A percentile compares a stretch with the other conserved stretches of the same genome.
phyloP scores from a whole-genome alignment of 2,329 filamentous ascomycete genomes.

The Daldinia sp. region DNA sequence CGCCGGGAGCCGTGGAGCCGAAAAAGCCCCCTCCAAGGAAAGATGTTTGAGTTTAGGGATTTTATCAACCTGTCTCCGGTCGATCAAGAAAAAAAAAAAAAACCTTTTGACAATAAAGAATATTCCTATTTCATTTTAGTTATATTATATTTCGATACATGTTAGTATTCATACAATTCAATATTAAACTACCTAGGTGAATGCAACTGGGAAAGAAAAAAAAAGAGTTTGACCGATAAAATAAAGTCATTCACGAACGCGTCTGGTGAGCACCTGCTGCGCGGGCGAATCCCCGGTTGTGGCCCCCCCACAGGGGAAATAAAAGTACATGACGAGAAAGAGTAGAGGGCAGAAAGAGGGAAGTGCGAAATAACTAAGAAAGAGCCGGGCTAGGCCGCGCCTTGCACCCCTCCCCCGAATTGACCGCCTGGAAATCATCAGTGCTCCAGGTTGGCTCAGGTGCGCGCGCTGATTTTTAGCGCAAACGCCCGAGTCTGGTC shows the following conservation, averaged over 20 bases:
- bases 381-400: conserved; percentile 41
- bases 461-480: conserved; percentile 44
- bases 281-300: conserved; percentile 33
- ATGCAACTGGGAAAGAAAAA: not conserved
- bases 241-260: conserved; percentile 12
- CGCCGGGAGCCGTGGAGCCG: conserved; percentile 45
- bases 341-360: conserved; percentile 15
- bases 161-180: not conserved
- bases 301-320: conserved; percentile 26
- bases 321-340: conserved; percentile 12
- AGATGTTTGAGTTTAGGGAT: conserved; percentile 35
- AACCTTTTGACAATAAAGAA: not conserved
- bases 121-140: not conserved
- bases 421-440: conserved; percentile 44
- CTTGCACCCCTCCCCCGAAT: conserved; percentile 38
- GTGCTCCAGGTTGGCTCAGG: conserved; percentile 39
- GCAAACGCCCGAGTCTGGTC: conserved; percentile 45
- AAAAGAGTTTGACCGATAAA: not conserved
- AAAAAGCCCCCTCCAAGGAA: conserved; percentile 29
- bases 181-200: not conserved
- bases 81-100: conserved; percentile 21
- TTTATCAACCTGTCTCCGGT: conserved; percentile 35
- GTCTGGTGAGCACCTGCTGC: conserved; percentile 16
- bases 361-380: conserved; percentile 17
- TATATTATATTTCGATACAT: conserved; percentile 5